Evolutionary conservation across 176 grass and related monocot genomes (phyloP), one percentile per base, ranked within the genome.

Genomic region (Saccharum officinarum): DNA sequence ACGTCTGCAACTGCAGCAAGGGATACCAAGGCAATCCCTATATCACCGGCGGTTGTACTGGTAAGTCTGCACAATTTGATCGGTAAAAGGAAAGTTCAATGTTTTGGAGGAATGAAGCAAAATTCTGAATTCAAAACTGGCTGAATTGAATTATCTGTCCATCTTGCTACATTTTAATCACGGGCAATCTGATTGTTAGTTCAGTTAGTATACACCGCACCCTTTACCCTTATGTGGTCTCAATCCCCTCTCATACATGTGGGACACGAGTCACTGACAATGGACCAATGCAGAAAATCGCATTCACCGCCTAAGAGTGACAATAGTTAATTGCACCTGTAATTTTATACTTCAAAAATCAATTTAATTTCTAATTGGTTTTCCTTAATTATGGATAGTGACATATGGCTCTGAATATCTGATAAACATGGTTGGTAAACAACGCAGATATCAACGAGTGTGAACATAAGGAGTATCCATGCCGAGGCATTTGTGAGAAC

Each of bases 401-500:
- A n/a, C n/a, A 9, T 69, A 40, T 40, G 36, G 67, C 13, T 69
- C 67, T n/a, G 33, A 69, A 69, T 44, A 39, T 70, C 37, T 71
- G 34, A 41, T 13, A 36, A 9, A 28, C 16, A 44, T 61, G 26
- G 13, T 20, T 38, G 23, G 6, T 37, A 52, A 59, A 77, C 11
- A n/a, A 78, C 39, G 20, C 64, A 85, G 74, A 85, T 60, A 69
- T 85, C 26, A 31, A 85, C 6, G 83, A 85, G 26, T 85, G 83
- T 26, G 47, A 79, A 9, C 26, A 3, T 18, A 3, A 42, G 1
- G 10, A 25, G 4, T 79, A 85, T 40, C 47, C 74, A 40, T 85
- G 83, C 37, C 3, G 40, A 22, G 75, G 83, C 4, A 39, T 23
- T 22, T 78, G 65, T 23, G 0, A 3, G 23, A 85, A 85, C 26